These are phyloP conservation scores for Cladosporium sp. DNA, from an alignment of 2,329 filamentous ascomycete genomes.

Conservation along the genomic window DNA sequence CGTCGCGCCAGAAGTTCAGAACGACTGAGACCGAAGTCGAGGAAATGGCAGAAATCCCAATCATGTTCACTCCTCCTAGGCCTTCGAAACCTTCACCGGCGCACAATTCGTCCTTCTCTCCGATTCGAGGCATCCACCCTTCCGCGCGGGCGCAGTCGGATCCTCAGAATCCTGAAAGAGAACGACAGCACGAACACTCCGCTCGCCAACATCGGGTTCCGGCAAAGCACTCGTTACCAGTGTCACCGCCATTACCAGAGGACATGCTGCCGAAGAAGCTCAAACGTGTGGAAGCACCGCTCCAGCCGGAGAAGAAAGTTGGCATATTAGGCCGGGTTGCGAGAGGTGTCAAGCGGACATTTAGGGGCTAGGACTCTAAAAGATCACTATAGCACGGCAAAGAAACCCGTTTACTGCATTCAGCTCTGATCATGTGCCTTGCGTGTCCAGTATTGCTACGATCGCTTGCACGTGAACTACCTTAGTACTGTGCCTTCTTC, in stretches of 20 bases:
- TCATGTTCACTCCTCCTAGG: slow-evolving; percentile 28
- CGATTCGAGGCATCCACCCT: background rate
- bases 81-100: background rate
- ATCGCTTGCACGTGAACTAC: too few relatives aligned
- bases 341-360: background rate
- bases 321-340: background rate
- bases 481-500: too few relatives aligned
- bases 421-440: too few relatives aligned
- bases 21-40: background rate
- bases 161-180: background rate
- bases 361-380: background rate
- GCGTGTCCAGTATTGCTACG: too few relatives aligned
- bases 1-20: background rate
- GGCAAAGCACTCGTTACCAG: background rate
- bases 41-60: slow-evolving; percentile 27
- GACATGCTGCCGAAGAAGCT: background rate
- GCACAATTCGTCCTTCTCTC: background rate
- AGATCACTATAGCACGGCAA: too few relatives aligned
- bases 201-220: background rate
- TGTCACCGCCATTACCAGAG: background rate
- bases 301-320: background rate
- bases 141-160: background rate
- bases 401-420: too few relatives aligned
- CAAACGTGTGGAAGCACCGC: background rate
- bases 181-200: background rate